These are phyloP conservation scores for Cymodocea nodosa DNA, from an alignment of 116 monocot genomes.

Conservation along the genomic window DNA sequence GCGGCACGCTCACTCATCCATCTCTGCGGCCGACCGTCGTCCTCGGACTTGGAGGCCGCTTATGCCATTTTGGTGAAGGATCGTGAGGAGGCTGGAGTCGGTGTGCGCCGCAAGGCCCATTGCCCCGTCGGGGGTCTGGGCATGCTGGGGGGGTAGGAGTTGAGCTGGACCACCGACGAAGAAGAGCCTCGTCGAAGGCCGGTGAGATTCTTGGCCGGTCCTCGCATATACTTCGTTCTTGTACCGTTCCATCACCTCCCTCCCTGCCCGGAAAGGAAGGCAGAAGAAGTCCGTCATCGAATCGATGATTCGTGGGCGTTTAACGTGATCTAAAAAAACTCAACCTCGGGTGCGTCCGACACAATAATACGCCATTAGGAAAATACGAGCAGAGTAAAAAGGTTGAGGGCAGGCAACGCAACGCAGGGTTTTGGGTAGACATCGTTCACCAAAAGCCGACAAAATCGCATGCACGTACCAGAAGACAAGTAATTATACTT, in stretches of 20 bases:
- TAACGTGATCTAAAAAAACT: no score
- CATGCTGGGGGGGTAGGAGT: conserved; percentile 83
- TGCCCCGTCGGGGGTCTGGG: conserved; percentile 70
- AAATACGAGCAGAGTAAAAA: no score
- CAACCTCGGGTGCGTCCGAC: no score
- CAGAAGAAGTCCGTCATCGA: no score
- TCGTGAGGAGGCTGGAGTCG: conserved; percentile 65
- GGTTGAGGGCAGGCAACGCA: no score
- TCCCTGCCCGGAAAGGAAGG: conserved; percentile 23
- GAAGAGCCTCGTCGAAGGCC: conserved; percentile 4
- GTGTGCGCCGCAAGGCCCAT: conserved; percentile 70
- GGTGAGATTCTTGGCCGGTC: conserved; percentile 33
- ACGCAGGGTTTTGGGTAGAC: no score
- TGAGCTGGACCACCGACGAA: conserved; percentile 27
- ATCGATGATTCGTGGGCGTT: no score
- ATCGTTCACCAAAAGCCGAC: no score
- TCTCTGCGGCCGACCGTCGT: conserved; percentile 15
- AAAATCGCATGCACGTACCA: conserved; percentile 26
- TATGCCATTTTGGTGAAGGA: conserved; percentile 48
- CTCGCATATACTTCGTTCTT: conserved; percentile 33
- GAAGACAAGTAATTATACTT: no score
- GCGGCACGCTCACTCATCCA: conserved; percentile 70
- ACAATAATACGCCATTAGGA: no score
- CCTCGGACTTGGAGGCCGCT: conserved; percentile 55
- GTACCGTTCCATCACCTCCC: conserved; percentile 45